These are phyloP conservation scores for Globisporangium camurandrum DNA, from an alignment of 352 stramenopile genomes.

Conservation along the genomic window DNA sequence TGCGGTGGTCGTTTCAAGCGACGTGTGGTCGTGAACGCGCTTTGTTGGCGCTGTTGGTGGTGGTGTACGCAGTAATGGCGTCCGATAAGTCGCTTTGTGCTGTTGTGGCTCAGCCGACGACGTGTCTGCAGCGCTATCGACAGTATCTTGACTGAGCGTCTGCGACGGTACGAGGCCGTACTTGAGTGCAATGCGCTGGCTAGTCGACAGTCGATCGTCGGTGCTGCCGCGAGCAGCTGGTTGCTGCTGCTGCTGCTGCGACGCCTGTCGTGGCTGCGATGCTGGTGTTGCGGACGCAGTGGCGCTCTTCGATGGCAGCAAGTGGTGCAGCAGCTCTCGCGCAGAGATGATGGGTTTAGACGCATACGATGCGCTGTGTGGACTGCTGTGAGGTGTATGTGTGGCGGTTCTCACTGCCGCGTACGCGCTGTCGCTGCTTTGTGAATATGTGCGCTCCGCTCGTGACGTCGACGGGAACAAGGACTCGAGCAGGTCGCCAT, in stretches of 20 bases:
- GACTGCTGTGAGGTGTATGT: not conserved
- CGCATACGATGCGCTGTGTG: not conserved
- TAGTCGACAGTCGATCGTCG: no score
- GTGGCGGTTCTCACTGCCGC: not conserved
- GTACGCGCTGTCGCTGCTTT: not conserved
- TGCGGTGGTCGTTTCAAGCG: no score
- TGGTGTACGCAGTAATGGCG: not conserved
- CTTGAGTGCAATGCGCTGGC: constrained; percentile 52
- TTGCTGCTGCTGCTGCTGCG: not conserved
- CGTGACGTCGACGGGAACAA: constrained; percentile 1
- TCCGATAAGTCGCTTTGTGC: not conserved
- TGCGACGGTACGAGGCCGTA: constrained; percentile 35
- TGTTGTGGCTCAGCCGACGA: not conserved
- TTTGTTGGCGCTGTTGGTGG: not conserved
- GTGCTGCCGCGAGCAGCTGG: not conserved
- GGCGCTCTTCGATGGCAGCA: constrained; percentile 17
- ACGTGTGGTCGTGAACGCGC: no score
- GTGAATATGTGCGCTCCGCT: not conserved
- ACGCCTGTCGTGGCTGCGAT: not conserved
- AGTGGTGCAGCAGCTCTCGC: constrained; percentile 42
- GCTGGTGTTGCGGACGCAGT: not conserved
- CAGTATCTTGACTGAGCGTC: not conserved
- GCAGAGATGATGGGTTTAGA: constrained; percentile 59
- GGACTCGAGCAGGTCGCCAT: constrained; percentile 3
- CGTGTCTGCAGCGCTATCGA: no score